Evolutionary conservation across 192 early-diverging fungal species (phyloP), one percentile per base, ranked within the genome.

Genomic region (Backusella tuberculispora): DNA sequence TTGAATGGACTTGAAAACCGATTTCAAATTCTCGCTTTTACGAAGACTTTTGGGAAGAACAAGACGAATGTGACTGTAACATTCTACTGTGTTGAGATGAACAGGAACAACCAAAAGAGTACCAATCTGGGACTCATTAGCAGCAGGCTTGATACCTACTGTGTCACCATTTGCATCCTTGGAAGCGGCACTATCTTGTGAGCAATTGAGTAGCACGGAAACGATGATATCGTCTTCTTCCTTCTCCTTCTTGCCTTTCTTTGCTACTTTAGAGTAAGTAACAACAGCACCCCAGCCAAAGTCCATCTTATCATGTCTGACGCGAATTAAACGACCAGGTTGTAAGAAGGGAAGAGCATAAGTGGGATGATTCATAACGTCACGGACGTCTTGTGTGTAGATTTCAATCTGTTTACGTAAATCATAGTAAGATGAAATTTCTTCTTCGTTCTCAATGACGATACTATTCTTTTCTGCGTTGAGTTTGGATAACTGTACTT

Each of bases 271-370:
- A 65, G 90, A 83, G 78, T 88, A 93, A 67, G 88, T 92, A n/a
- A 91, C 82, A 40, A 97, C 88, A 38, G 94, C 88, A 37, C 96
- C 96, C 95, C 95, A 99, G 63, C 95, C 97, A 86, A 96, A 99
- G 68, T 97, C 88, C 77, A 90, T 77, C 24, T 84, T 85, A 17
- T 84, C 86, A 6, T 83, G 79, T 38, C 81, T 80, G 10, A 91
- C 86, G 13, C 86, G 84, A 44, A 93, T 91, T 6, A 97, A 80
- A 48, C 97, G 92, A 10, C 97, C 97, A 3, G 90, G 79, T 76
- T 98, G 93, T 78, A 98, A 74, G 75, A 92, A 99, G 6, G 93
- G 91, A 43, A 98, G 72, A n/a, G 86, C 83, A 77, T 95, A 85
- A 7, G 88, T 80, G 34, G 97, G 96, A 75, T 97, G 92, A 56